phyloP scores from a whole-genome alignment of 129 eudicot genomes.

The Escallonia rubra region DNA sequence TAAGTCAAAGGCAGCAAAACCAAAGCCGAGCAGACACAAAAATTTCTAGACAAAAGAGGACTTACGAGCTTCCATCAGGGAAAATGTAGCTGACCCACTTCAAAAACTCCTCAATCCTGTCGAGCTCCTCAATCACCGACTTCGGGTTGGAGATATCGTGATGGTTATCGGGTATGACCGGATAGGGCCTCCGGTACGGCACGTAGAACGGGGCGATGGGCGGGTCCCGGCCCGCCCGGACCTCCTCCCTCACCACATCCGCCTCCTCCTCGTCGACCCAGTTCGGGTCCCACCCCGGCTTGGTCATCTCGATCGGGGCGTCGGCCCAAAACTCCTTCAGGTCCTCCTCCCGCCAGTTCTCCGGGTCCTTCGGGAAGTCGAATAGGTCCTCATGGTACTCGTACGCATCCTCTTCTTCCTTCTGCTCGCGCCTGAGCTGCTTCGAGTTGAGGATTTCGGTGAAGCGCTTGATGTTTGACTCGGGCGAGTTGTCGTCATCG shows the following conservation, averaged over 20 bases:
- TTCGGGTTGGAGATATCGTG: slow-evolving; percentile 43
- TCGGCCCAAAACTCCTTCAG: slow-evolving; percentile 80
- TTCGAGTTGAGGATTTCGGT: slow-evolving; percentile 5
- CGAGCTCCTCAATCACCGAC: slow-evolving; percentile 69
- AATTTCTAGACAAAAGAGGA: neutral
- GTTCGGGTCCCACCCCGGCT: slow-evolving; percentile 79
- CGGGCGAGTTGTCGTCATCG: slow-evolving; percentile 20
- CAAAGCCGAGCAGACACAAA: neutral
- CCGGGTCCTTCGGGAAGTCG: slow-evolving; percentile 67
- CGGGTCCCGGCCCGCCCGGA: slow-evolving; percentile 42
- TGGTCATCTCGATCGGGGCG: slow-evolving; percentile 30
- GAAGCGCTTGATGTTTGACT: slow-evolving; percentile 14
- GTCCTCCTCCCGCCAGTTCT: slow-evolving; percentile 80
- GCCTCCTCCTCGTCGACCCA: slow-evolving; percentile 48
- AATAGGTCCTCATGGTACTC: slow-evolving; percentile 15
- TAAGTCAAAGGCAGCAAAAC: too few relatives aligned
- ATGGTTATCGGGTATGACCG: slow-evolving; percentile 53
- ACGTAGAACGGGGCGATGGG: slow-evolving; percentile 86
- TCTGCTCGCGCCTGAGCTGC: neutral
- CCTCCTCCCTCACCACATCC: slow-evolving; percentile 25
- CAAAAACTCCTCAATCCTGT: slow-evolving; percentile 87
- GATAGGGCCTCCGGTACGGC: slow-evolving; percentile 67
- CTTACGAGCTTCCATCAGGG: slow-evolving; percentile 85
- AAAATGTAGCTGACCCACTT: slow-evolving; percentile 82
- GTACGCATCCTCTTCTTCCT: slow-evolving; percentile 1